Conservation (phyloP, 768 basidiomycete genomes). For the Clitopilus hobsonii region DNA sequence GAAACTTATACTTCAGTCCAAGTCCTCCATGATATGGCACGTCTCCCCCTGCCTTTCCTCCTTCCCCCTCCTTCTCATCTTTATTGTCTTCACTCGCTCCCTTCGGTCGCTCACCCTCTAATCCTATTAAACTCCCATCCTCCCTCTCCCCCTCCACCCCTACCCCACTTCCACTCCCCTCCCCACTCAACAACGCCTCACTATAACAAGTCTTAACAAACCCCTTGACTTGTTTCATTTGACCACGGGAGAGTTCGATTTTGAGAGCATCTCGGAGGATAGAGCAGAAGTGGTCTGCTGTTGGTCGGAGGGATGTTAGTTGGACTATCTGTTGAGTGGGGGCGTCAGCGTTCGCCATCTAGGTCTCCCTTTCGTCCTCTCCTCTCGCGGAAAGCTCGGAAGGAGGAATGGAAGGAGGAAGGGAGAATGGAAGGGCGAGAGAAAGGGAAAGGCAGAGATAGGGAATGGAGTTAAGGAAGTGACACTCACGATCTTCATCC, state of each 20-base stretch:
- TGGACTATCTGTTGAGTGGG: slow-evolving; percentile 93
- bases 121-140: slow-evolving; percentile 58
- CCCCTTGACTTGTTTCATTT: slow-evolving; percentile 89
- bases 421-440: no score
- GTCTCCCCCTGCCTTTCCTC: no score
- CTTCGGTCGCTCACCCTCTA: no score
- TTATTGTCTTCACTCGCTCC: no score
- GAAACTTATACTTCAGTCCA: slow-evolving; percentile 82
- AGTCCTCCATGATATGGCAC: slow-evolving; percentile 72
- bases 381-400: no score
- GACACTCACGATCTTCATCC: slow-evolving; percentile 87
- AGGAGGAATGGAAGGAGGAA: no score
- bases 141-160: slow-evolving; percentile 62
- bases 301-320: slow-evolving; percentile 87
- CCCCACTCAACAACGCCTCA: slow-evolving; percentile 76
- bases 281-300: slow-evolving; percentile 90
- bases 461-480: neutral
- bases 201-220: slow-evolving; percentile 95
- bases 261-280: slow-evolving; percentile 87
- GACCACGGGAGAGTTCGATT: slow-evolving; percentile 80
- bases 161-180: no score
- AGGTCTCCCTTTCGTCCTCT: no score
- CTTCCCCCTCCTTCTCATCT: no score
- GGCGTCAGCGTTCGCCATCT: no score
- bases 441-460: no score